A percentile compares a stretch with the other conserved stretches of the same genome.
These are phyloP conservation scores for Fusarium tricinctum DNA, from an alignment of 2,329 filamentous ascomycete genomes.

Conservation along the genomic window DNA sequence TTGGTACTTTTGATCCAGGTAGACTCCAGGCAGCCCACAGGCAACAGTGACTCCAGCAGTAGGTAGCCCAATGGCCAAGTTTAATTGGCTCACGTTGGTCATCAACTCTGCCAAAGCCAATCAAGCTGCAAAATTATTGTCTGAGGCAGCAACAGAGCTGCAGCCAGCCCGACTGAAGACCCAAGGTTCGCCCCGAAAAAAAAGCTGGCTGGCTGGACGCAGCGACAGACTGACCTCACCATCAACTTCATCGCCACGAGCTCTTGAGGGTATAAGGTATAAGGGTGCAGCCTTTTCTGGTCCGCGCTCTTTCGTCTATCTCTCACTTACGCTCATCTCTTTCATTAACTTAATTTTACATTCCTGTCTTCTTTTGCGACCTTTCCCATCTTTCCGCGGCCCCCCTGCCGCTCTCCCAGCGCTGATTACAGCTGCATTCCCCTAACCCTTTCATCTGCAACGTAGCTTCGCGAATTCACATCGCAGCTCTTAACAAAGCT, in stretches of 20 bases:
- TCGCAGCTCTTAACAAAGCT: constrained; percentile 17
- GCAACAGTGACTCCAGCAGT: constrained; percentile 50
- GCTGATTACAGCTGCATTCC: constrained; percentile 32
- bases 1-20: constrained; percentile 50
- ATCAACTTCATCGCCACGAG: constrained; percentile 46
- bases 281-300: constrained; percentile 49
- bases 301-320: constrained; percentile 35
- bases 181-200: constrained; percentile 47
- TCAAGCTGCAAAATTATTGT: constrained; percentile 51
- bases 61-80: constrained; percentile 34
- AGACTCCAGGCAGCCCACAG: constrained; percentile 46
- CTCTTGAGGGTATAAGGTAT: constrained; percentile 51
- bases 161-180: constrained; percentile 35
- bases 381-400: constrained; percentile 20
- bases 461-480: constrained; percentile 28
- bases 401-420: constrained; percentile 27
- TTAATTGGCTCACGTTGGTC: constrained; percentile 53
- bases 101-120: constrained; percentile 47
- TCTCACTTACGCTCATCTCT: constrained; percentile 35
- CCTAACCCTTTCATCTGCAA: constrained; percentile 26
- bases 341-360: constrained; percentile 29
- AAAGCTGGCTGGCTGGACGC: constrained; percentile 51
- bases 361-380: constrained; percentile 28
- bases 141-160: constrained; percentile 55
- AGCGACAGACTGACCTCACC: constrained; percentile 48